Conservation (phyloP, 371 early-diverging fungal species). For the Actinomortierella wolfii region DNA sequence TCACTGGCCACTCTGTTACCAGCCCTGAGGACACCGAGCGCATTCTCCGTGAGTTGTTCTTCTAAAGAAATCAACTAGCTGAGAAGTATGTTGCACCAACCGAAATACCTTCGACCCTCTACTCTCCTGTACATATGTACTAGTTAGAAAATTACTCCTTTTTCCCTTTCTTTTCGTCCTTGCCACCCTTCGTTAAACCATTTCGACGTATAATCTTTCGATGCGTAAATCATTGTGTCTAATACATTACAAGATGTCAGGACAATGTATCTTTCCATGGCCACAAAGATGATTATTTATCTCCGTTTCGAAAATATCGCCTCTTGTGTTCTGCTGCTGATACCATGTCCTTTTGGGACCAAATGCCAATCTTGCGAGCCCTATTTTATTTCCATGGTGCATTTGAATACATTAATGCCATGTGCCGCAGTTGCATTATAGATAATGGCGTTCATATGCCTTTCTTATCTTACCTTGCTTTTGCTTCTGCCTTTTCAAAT, state of each 20-base stretch:
- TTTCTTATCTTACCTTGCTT: slow-evolving; percentile 61
- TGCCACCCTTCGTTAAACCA: too few relatives aligned
- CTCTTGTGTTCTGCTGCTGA: slow-evolving; percentile 49
- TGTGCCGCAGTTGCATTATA: too few relatives aligned
- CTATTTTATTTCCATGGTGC: slow-evolving; percentile 8
- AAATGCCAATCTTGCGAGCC: slow-evolving; percentile 42
- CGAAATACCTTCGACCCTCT: too few relatives aligned
- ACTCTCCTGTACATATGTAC: too few relatives aligned
- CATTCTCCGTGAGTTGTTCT: slow-evolving; percentile 86
- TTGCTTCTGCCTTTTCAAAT: slow-evolving; percentile 55
- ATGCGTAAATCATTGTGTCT: too few relatives aligned
- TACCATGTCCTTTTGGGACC: slow-evolving; percentile 43
- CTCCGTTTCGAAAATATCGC: slow-evolving; percentile 28
- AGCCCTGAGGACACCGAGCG: slow-evolving; percentile 92
- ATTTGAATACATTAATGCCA: neutral
- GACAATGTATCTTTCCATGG: too few relatives aligned
- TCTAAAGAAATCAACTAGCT: slow-evolving; percentile 31
- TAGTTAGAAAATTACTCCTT: too few relatives aligned
- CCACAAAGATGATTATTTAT: too few relatives aligned
- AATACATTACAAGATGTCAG: too few relatives aligned
- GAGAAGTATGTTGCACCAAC: too few relatives aligned
- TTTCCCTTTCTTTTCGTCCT: too few relatives aligned
- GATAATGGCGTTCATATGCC: neutral
- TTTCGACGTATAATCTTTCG: too few relatives aligned
- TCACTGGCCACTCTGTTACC: slow-evolving; percentile 90